Evolutionary conservation across 2,329 filamentous ascomycete species (phyloP).

Genomic region (Cladosporium velox): DNA sequence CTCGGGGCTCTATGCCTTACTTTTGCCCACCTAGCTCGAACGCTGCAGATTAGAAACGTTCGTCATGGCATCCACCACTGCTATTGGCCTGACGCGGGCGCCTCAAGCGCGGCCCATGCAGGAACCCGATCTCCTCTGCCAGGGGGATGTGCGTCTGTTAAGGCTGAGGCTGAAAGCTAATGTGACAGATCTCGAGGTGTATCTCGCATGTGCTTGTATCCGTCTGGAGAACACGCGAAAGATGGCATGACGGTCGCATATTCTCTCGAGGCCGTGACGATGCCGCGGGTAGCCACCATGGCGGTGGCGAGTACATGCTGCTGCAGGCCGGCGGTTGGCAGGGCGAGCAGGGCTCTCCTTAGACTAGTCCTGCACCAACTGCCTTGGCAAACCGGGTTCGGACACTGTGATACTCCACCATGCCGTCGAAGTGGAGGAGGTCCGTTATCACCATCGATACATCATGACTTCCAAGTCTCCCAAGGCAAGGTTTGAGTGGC

Average conservation of each 20-base stretch:
- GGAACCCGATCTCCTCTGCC: conserved; percentile 9
- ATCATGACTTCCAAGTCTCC: background rate
- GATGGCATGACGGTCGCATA: no score
- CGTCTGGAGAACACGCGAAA: background rate
- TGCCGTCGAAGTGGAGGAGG: background rate
- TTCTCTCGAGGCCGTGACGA: background rate
- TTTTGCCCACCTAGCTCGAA: background rate
- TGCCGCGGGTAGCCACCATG: background rate
- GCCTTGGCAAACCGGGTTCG: conserved; percentile 1
- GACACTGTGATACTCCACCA: background rate
- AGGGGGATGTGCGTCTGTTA: background rate
- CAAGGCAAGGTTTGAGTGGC: background rate
- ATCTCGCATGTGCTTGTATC: background rate
- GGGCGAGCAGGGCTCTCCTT: conserved; percentile 2
- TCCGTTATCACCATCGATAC: background rate
- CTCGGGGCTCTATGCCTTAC: background rate
- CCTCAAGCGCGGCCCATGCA: background rate
- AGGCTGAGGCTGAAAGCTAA: conserved; percentile 6
- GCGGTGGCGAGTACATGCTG: background rate
- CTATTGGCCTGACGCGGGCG: background rate
- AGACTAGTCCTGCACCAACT: conserved; percentile 1
- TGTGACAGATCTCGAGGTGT: background rate
- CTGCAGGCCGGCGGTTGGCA: background rate
- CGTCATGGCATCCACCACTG: background rate
- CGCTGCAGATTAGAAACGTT: conserved; percentile 16